Evolutionary conservation across 106 monocot genomes (phyloP), one percentile per base, ranked within the genome.

Genomic region (Phalaenopsis equestris): DNA sequence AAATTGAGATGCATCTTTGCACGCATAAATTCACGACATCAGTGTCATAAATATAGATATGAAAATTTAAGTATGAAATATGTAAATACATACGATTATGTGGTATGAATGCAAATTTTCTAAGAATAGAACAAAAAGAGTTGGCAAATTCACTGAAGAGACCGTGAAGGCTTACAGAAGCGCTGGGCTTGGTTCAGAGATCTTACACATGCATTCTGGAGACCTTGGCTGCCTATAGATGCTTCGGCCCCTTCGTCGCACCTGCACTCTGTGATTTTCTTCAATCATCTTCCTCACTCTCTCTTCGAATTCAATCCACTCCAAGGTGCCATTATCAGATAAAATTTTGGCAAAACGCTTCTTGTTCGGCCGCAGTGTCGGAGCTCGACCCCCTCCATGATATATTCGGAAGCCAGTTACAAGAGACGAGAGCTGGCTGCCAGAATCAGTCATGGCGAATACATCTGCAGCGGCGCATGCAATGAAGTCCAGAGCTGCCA

Each of bases 391-490:
- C 3, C 79, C 42, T 5, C 94, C 94, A 56, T 94, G 92, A 83
- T 94, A 94, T 15, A 82, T 81, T 18, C 94, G 84, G 79, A 82
- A 94, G 2, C 94, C 94, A 36, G 90, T 90, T 21, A 94, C 94
- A 15, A 94, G 85, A 42, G 89, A 91, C 41, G 93, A 93, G 55
- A 95, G 87, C 80, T 95, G 95, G 86, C 95, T 95, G 21, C 95
- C 95, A 2, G 95, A 88, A 77, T 95, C 95, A 17, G 95, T 95
- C 90, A 95, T 91, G 9, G 95, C 89, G 82, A 95, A 95, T 65
- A 91, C 91, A 84, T 95, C 91, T 0, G 95, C 83, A 18, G 93
- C 56, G 16, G 95, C 95, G 64, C 95, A 95, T 23, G 90, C 95
- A 19, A 95, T 90, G 57, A 95, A 95, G 57, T 95, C 95, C 47